Evolutionary conservation across 2,329 filamentous ascomycete genomes (phyloP).

Genomic region (Alternaria novae-zelandiae): DNA sequence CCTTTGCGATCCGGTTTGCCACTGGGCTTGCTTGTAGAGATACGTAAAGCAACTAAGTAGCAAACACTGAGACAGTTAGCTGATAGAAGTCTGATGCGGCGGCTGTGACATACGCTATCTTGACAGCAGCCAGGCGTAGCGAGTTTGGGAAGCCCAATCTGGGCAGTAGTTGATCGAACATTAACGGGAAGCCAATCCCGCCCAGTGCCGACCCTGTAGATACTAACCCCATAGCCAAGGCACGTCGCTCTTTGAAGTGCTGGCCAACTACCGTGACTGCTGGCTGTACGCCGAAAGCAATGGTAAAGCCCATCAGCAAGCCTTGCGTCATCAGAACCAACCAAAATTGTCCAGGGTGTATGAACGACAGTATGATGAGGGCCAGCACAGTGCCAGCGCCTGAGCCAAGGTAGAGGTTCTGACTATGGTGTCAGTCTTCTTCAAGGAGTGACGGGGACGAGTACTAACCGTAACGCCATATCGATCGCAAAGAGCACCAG

Average conservation of each 20-base stretch:
- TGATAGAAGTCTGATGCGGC: no score
- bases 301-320: conserved; percentile 52
- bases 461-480: conserved; percentile 62
- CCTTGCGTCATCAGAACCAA: conserved; percentile 56
- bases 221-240: conserved; percentile 53
- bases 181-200: conserved; percentile 63
- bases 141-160: conserved; percentile 66
- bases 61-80: conserved; percentile 53
- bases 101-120: conserved; percentile 27
- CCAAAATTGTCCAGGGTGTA: conserved; percentile 40
- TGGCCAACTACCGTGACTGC: conserved; percentile 50
- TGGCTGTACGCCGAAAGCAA: conserved; percentile 51
- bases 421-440: conserved; percentile 7
- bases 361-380: conserved; percentile 36
- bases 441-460: background rate
- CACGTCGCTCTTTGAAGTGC: conserved; percentile 53
- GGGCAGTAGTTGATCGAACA: conserved; percentile 62
- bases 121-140: conserved; percentile 67
- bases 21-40: conserved; percentile 35
- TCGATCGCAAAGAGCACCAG: conserved; percentile 68
- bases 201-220: conserved; percentile 50
- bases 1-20: conserved; percentile 22
- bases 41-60: conserved; percentile 49
- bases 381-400: conserved; percentile 27
- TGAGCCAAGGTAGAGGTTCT: conserved; percentile 39